These are phyloP conservation scores for Dissophora globulifera DNA, from an alignment of 192 early-diverging fungal species.

Conservation along the genomic window DNA sequence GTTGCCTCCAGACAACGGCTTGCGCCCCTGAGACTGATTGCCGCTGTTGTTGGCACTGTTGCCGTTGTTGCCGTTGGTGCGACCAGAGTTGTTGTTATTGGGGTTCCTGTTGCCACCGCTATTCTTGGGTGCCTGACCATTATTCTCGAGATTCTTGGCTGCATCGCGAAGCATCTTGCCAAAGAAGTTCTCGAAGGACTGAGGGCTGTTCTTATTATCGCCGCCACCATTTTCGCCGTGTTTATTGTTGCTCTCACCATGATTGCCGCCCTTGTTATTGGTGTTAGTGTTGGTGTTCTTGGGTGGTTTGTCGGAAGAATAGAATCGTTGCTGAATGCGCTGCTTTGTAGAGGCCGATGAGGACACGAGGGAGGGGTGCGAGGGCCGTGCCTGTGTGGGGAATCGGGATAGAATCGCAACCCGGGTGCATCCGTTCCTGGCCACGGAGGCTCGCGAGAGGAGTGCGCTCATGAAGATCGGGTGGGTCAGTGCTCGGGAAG, in stretches of 20 bases:
- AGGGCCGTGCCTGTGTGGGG: neutral
- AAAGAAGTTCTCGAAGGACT: slow-evolving; percentile 80
- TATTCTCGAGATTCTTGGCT: slow-evolving; percentile 41
- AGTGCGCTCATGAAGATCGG: slow-evolving; percentile 32
- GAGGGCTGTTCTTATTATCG: slow-evolving; percentile 60
- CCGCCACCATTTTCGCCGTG: slow-evolving; percentile 14
- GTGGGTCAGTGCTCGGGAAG: neutral
- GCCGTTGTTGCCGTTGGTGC: slow-evolving; percentile 21
- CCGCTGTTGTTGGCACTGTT: slow-evolving; percentile 33
- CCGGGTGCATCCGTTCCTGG: slow-evolving; percentile 23
- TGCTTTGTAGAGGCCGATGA: slow-evolving; percentile 10
- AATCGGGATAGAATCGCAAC: slow-evolving; percentile 15
- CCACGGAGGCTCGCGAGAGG: slow-evolving; percentile 27
- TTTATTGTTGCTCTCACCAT: slow-evolving; percentile 11
- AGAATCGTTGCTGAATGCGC: slow-evolving; percentile 24
- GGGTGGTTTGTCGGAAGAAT: slow-evolving; percentile 27
- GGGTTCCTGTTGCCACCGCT: slow-evolving; percentile 44
- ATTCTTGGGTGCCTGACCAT: slow-evolving; percentile 24
- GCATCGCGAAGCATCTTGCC: slow-evolving; percentile 58
- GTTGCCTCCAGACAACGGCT: slow-evolving; percentile 6
- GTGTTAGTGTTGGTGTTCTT: slow-evolving; percentile 17
- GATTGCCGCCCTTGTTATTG: slow-evolving; percentile 20
- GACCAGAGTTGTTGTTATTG: slow-evolving; percentile 24
- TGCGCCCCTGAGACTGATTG: slow-evolving; percentile 36
- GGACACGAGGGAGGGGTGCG: neutral